These are phyloP conservation scores for Curvularia sp. DNA, from an alignment of 2,329 filamentous ascomycete species.

Conservation along the genomic window DNA sequence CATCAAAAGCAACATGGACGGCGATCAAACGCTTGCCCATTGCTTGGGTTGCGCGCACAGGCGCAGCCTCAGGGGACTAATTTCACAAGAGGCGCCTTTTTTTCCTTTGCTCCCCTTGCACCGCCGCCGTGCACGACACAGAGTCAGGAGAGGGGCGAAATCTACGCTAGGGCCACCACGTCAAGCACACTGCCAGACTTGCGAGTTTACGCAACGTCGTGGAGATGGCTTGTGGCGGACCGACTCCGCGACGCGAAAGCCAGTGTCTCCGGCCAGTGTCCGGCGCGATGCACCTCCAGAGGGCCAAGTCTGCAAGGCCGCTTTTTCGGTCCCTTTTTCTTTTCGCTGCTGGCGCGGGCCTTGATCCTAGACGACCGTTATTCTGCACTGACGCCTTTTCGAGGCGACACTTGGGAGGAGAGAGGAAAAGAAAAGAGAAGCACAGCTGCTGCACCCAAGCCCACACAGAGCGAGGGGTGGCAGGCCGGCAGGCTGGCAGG, in stretches of 20 bases:
- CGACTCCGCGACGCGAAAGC: constrained; percentile 26
- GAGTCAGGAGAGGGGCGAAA: constrained; percentile 33
- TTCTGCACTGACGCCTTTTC: constrained; percentile 10
- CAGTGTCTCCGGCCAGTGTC: constrained; percentile 24
- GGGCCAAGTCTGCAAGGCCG: constrained; percentile 13
- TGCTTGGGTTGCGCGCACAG: constrained; percentile 42
- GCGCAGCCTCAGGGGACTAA: constrained; percentile 44
- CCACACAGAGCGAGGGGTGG: neutral
- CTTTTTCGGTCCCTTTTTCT: constrained; percentile 24
- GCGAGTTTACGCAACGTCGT: constrained; percentile 33
- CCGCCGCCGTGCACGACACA: constrained; percentile 26
- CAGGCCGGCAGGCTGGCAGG: too few species aligned
- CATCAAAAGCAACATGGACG: constrained; percentile 42
- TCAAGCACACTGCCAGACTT: constrained; percentile 15
- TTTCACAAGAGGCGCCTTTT: constrained; percentile 29
- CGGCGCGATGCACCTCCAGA: constrained; percentile 23
- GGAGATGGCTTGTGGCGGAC: constrained; percentile 33
- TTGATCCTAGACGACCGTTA: constrained; percentile 18
- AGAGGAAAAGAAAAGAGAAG: constrained; percentile 7
- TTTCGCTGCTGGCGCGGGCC: constrained; percentile 1
- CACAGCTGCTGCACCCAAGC: constrained; percentile 7
- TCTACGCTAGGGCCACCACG: constrained; percentile 28
- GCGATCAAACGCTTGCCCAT: constrained; percentile 52
- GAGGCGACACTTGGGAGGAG: neutral
- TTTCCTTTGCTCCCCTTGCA: constrained; percentile 19